These are phyloP conservation scores for Soucietia sequanensis DNA, from an alignment of 805 yeast species.

Conservation along the genomic window DNA sequence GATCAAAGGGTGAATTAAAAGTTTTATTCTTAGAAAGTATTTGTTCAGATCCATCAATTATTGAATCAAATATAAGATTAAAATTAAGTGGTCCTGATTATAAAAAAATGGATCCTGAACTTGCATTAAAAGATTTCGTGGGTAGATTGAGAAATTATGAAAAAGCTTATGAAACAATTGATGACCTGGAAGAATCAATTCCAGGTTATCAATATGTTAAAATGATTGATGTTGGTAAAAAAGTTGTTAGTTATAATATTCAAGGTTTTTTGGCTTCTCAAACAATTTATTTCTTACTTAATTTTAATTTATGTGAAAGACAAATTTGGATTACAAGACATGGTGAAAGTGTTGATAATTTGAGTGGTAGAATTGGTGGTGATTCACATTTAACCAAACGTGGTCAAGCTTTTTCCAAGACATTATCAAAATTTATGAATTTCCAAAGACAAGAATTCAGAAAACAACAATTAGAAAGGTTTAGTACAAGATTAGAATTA, in stretches of 20 bases:
- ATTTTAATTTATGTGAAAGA: constrained; percentile 83
- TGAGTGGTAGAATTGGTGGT: constrained; percentile 87
- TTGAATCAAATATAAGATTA: constrained; percentile 79
- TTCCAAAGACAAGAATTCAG: constrained; percentile 70
- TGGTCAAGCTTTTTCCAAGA: constrained; percentile 71
- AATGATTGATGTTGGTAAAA: constrained; percentile 94
- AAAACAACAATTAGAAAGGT: constrained; percentile 54
- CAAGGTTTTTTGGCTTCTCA: constrained; percentile 89
- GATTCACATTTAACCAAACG: constrained; percentile 78
- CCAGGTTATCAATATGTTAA: constrained; percentile 80
- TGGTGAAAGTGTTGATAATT: constrained; percentile 88
- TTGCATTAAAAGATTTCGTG: constrained; percentile 79
- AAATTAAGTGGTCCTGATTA: constrained; percentile 94
- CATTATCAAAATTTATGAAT: constrained; percentile 72
- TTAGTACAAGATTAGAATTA: constrained; percentile 45
- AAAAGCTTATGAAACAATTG: constrained; percentile 86
- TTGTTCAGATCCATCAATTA: constrained; percentile 75
- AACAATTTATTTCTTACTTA: constrained; percentile 83
- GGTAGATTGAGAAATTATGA: constrained; percentile 81
- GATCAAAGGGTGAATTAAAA: constrained; percentile 62
- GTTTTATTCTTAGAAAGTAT: constrained; percentile 84
- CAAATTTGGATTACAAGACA: constrained; percentile 95
- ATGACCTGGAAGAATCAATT: constrained; percentile 70
- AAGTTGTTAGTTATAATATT: constrained; percentile 87
- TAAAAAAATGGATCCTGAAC: constrained; percentile 74